Base-by-base conservation (phyloP, 768 basidiomycete species). In the Phylloporus arenicola region DNA sequence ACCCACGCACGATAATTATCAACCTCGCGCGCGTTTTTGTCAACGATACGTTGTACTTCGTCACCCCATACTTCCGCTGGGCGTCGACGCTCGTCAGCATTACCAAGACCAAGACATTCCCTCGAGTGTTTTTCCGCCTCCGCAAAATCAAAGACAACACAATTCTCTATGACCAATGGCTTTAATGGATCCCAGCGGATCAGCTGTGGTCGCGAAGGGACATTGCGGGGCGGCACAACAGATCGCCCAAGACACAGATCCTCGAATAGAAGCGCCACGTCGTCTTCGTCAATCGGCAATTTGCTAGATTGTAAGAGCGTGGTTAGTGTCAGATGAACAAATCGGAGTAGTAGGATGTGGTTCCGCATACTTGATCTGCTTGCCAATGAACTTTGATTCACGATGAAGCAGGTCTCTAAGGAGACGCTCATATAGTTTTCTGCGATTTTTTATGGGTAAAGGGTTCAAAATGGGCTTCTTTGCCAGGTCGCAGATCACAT, bases 401-500 rank as follows among this genome's bases (percentile, higher is more conserved):
- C 88, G 77, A 45, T 77, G 76, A 11, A 83, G 75, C n/a, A 96
- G 70, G 55, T 89, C 88, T 25, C 83, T 79, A 56, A 84, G 78
- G 17, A 96, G 75, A 13, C 84, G 75, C 54, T 90, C 86, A 56
- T 94, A 93, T 30, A 92, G 68, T 67, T 93, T 92, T 62, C 76
- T 81, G 42, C 92, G 80, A 52, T 85, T 83, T 67, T 93, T 94
- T 58, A 93, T 82, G 6, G 92, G 83, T 2, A 95, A 72, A 3
- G 92, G 90, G 56, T 94, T 88, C 39, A 70, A 64, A 46, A 96
- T 85, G 1, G 90, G 86, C 61, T 89, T 90, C 5, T 80, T 86
- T 1, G 92, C 90, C 45, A 97, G 70, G 50, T 86, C 86, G 64
- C 88, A 90, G 6, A 94, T 70, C 50, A 99, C 82, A 63, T 90